phyloP scores from a whole-genome alignment of 2,329 filamentous ascomycete genomes.

The Botrytis tulipae region DNA sequence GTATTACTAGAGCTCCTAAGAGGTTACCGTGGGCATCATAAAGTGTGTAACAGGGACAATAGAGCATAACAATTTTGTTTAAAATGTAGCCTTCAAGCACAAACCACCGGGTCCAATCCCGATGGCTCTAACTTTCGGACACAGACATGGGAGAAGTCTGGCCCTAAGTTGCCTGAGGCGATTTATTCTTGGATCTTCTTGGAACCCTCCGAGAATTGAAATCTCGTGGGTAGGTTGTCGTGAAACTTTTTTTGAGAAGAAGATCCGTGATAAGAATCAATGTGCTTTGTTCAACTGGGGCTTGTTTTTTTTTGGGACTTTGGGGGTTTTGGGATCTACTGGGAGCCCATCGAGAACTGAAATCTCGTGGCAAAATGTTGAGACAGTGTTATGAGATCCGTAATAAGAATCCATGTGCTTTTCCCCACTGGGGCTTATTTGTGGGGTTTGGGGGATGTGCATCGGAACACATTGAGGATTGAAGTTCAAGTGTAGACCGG shows the following conservation, averaged over 20 bases:
- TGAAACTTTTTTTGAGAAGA: too few relatives aligned
- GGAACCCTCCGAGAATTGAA: background rate
- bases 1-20: background rate
- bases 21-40: background rate
- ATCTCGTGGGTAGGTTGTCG: background rate
- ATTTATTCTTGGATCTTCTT: background rate
- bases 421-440: background rate
- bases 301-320: background rate
- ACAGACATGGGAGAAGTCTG: background rate
- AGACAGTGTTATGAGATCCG: too few relatives aligned
- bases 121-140: background rate
- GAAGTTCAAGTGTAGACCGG: background rate
- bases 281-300: background rate
- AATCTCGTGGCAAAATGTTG: background rate
- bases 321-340: background rate
- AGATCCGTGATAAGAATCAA: background rate
- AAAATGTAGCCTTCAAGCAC: background rate
- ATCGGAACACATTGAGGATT: background rate
- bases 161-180: background rate
- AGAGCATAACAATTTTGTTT: background rate
- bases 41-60: background rate
- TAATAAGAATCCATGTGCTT: background rate
- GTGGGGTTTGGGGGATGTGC: background rate
- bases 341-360: background rate
- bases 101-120: slow-evolving; percentile 2